These are phyloP conservation scores for Fusarium bulbicola DNA, from an alignment of 2,329 filamentous ascomycete genomes.

Conservation along the genomic window DNA sequence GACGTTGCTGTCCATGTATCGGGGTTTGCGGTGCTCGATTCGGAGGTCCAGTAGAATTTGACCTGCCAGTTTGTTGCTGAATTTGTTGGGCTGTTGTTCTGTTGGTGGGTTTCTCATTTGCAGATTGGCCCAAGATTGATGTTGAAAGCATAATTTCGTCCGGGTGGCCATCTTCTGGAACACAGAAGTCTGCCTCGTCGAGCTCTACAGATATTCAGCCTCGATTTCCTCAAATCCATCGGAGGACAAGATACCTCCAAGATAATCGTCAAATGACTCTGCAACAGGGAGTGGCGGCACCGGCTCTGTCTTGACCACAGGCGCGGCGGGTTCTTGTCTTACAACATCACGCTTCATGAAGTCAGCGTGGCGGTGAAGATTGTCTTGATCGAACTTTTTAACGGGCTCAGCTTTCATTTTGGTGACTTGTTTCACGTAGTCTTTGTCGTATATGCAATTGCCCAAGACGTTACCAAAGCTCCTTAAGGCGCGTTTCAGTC, in stretches of 20 bases:
- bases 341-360: slow-evolving; percentile 69
- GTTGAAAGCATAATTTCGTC: slow-evolving; percentile 74
- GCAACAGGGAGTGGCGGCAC: slow-evolving; percentile 15
- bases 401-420: slow-evolving; percentile 82
- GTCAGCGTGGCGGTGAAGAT: slow-evolving; percentile 82
- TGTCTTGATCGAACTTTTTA: slow-evolving; percentile 79
- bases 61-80: slow-evolving; percentile 36
- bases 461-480: slow-evolving; percentile 96
- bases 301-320: slow-evolving; percentile 44
- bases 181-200: slow-evolving; percentile 80
- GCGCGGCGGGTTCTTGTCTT: slow-evolving; percentile 35
- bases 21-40: slow-evolving; percentile 48
- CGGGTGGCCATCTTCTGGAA: slow-evolving; percentile 74
- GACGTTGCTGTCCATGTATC: slow-evolving; percentile 41
- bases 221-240: slow-evolving; percentile 50
- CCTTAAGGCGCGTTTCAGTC: slow-evolving; percentile 84
- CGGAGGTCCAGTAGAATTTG: slow-evolving; percentile 24
- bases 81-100: slow-evolving; percentile 33
- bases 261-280: slow-evolving; percentile 62
- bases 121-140: slow-evolving; percentile 28
- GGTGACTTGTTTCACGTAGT: slow-evolving; percentile 88
- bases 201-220: slow-evolving; percentile 65
- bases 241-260: slow-evolving; percentile 57
- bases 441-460: slow-evolving; percentile 99
- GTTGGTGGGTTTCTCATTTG: slow-evolving; percentile 32